These are phyloP conservation scores for Phytophthora hibernalis DNA, from an alignment of 352 stramenopile genomes.

Conservation along the genomic window DNA sequence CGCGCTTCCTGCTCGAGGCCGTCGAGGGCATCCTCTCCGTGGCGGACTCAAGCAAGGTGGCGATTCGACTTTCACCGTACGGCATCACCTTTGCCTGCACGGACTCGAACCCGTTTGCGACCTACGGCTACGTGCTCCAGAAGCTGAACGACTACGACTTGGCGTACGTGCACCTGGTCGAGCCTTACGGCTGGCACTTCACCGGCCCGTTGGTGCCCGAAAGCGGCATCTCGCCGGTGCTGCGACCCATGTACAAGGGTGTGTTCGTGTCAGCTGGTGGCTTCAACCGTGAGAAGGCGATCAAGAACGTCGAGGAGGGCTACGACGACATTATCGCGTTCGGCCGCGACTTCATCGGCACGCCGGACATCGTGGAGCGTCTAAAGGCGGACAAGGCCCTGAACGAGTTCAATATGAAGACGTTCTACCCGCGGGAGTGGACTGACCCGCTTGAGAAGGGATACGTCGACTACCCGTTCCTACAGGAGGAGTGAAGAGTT, in stretches of 20 bases:
- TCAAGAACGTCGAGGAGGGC: constrained; percentile 39
- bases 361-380: constrained; percentile 55
- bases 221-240: constrained; percentile 37
- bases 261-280: constrained; percentile 45
- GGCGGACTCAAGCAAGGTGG: constrained; percentile 30
- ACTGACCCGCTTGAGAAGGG: constrained; percentile 18
- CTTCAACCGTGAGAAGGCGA: constrained; percentile 40
- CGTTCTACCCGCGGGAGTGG: constrained; percentile 30
- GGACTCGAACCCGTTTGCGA: constrained; percentile 37
- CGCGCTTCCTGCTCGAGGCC: constrained; percentile 70
- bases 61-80: constrained; percentile 31
- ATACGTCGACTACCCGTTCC: constrained; percentile 37
- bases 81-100: constrained; percentile 41
- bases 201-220: constrained; percentile 28
- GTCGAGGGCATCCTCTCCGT: constrained; percentile 49
- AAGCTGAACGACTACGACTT: constrained; percentile 45
- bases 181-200: constrained; percentile 41
- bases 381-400: constrained; percentile 43
- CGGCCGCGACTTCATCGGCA: constrained; percentile 61
- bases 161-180: constrained; percentile 50
- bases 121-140: constrained; percentile 40
- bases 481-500: constrained; percentile 17
- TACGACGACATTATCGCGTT: constrained; percentile 52
- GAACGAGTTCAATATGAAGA: constrained; percentile 41
- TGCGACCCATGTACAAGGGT: constrained; percentile 51